phyloP scores from a whole-genome alignment of 78 protist genomes.

The Dictyostelium capitatum region DNA sequence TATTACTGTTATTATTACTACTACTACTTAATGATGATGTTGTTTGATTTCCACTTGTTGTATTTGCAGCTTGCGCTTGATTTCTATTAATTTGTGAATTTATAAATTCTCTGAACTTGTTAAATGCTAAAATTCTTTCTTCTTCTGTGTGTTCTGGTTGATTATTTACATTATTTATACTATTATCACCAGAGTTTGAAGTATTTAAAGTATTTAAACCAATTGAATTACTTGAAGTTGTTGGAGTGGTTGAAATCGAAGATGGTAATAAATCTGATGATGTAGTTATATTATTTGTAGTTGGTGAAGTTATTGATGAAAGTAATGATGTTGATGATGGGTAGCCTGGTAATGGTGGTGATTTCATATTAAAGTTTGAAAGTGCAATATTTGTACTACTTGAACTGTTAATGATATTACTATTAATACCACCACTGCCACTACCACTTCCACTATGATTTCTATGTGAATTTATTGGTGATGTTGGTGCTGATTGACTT shows the following conservation, averaged over 20 bases:
- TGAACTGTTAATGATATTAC: background rate
- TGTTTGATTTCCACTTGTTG: background rate
- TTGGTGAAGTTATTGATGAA: background rate
- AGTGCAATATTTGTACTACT: background rate
- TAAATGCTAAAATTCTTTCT: slow-evolving; percentile 45
- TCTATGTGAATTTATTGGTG: slow-evolving; percentile 11
- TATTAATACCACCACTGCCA: background rate
- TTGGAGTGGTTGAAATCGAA: background rate
- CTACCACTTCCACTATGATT: background rate
- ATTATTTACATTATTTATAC: no score
- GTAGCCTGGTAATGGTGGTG: slow-evolving; percentile 5
- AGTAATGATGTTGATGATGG: background rate
- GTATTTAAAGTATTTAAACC: background rate
- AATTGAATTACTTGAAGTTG: background rate
- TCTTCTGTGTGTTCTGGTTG: slow-evolving; percentile 67
- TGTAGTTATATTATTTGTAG: background rate
- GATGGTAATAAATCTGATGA: background rate
- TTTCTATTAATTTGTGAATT: slow-evolving; percentile 53
- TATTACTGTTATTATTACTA: background rate
- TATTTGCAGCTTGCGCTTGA: background rate
- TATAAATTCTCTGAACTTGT: slow-evolving; percentile 50
- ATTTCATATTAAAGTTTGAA: background rate
- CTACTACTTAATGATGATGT: background rate
- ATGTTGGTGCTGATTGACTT: slow-evolving; percentile 27
- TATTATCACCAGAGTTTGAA: slow-evolving; percentile 4